Evolutionary conservation across 2,329 filamentous ascomycete genomes (phyloP).

Genomic region (Colletotrichum limetticola): DNA sequence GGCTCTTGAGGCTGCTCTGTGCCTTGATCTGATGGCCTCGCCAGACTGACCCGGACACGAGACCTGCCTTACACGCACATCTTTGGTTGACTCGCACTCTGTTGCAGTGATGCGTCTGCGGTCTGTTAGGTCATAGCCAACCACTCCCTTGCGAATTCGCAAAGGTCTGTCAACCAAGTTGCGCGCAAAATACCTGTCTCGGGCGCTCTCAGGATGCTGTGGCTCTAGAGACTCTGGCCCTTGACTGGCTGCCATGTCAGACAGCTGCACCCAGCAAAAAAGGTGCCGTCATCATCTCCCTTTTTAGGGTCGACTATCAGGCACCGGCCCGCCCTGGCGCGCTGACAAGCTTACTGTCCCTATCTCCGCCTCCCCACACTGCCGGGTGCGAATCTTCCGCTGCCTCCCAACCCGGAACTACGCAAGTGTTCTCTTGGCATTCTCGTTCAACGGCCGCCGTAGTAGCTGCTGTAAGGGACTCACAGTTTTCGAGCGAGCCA

Average conservation of each 20-base stretch:
- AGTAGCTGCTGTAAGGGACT: background rate
- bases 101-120: background rate
- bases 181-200: background rate
- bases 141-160: background rate
- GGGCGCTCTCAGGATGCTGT: background rate
- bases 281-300: constrained; percentile 5
- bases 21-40: background rate
- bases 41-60: background rate
- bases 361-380: constrained; percentile 12
- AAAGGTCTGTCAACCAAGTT: background rate
- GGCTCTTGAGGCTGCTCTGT: background rate
- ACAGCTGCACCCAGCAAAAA: background rate
- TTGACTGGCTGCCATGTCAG: background rate
- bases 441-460: constrained; percentile 6
- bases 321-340: constrained; percentile 7
- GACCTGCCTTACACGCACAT: background rate
- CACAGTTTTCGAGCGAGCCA: background rate
- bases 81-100: background rate
- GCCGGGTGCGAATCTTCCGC: constrained; percentile 19
- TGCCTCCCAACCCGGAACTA: background rate
- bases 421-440: constrained; percentile 4
- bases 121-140: constrained; percentile 1
- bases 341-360: constrained; percentile 11
- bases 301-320: constrained; percentile 3
- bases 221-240: background rate